A percentile compares a stretch with the other conserved stretches of the same genome.
Conservation (phyloP, 2,329 filamentous ascomycete genomes). For the Sclerotinia borealis region DNA sequence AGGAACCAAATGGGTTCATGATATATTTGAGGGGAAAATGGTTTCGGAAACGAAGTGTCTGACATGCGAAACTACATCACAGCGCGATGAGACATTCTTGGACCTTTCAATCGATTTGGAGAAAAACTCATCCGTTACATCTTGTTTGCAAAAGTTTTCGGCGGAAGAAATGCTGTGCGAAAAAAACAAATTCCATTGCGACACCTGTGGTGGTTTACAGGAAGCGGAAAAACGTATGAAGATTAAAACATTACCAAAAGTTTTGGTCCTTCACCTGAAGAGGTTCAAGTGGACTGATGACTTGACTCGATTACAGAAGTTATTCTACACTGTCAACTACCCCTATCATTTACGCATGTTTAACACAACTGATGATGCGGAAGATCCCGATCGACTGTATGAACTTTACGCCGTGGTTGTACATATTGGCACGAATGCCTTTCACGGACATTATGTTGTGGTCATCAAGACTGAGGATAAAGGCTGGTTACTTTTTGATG, state of each 20-base stretch:
- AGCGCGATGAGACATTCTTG: constrained; percentile 90
- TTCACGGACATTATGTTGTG: constrained; percentile 95
- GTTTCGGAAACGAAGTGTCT: constrained; percentile 95
- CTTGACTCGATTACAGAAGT: constrained; percentile 84
- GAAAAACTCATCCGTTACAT: constrained; percentile 91
- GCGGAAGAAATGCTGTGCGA: constrained; percentile 98
- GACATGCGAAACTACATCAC: constrained; percentile 92
- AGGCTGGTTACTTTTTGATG: constrained; percentile 94
- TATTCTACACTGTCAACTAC: constrained; percentile 95
- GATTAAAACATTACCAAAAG: constrained; percentile 87
- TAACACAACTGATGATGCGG: constrained; percentile 93
- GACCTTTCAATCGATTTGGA: constrained; percentile 95
- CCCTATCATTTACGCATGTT: constrained; percentile 78
- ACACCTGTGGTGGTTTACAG: constrained; percentile 91
- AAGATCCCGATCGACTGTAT: constrained; percentile 88
- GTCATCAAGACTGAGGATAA: constrained; percentile 96
- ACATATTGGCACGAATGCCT: constrained; percentile 93
- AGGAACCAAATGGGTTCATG: constrained; percentile 85
- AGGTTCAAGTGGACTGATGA: constrained; percentile 98
- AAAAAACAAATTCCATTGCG: constrained; percentile 97
- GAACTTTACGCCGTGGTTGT: constrained; percentile 96
- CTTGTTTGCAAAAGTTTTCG: constrained; percentile 91
- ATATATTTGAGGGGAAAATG: constrained; percentile 89
- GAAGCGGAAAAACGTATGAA: constrained; percentile 99
- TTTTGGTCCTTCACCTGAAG: constrained; percentile 88